Evolutionary conservation across 2,329 filamentous ascomycete genomes (phyloP).

Genomic region (Atkinsonella hypoxylon): DNA sequence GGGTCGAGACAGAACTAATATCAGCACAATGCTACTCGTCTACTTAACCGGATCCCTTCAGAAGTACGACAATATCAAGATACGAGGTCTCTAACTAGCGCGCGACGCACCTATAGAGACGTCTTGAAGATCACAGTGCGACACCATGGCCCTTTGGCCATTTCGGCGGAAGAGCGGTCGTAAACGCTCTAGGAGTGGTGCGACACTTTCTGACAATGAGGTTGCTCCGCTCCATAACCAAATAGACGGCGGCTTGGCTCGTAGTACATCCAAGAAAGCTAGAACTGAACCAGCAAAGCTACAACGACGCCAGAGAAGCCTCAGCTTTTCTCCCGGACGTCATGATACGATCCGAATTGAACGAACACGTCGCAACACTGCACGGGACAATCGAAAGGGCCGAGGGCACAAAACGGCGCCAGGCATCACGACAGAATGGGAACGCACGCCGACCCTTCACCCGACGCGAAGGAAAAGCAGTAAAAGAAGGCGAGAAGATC

Average conservation of each 20-base stretch:
- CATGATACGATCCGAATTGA: slow-evolving; percentile 39
- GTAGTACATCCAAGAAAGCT: slow-evolving; percentile 24
- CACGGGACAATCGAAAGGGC: slow-evolving; percentile 4
- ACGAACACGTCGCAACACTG: slow-evolving; percentile 9
- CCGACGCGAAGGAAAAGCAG: slow-evolving; percentile 59
- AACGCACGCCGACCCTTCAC: slow-evolving; percentile 38
- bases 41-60: slow-evolving; percentile 1
- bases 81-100: slow-evolving; percentile 1
- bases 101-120: neutral
- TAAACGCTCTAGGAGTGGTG: slow-evolving; percentile 41
- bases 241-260: slow-evolving; percentile 18
- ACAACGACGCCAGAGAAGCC: slow-evolving; percentile 35
- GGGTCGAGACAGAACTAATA: neutral
- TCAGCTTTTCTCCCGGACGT: slow-evolving; percentile 51
- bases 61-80: neutral
- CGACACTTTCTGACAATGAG: slow-evolving; percentile 42
- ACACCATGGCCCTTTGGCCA: slow-evolving; percentile 67
- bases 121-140: neutral
- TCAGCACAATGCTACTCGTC: slow-evolving; percentile 6
- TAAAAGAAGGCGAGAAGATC: slow-evolving; percentile 65
- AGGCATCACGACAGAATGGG: slow-evolving; percentile 14
- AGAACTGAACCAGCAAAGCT: slow-evolving; percentile 36
- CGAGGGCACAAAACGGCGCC: slow-evolving; percentile 5
- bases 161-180: slow-evolving; percentile 66
- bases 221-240: slow-evolving; percentile 25